Conservation (phyloP, 2,329 filamentous ascomycete genomes). For the Thielaviopsis euricoi region DNA sequence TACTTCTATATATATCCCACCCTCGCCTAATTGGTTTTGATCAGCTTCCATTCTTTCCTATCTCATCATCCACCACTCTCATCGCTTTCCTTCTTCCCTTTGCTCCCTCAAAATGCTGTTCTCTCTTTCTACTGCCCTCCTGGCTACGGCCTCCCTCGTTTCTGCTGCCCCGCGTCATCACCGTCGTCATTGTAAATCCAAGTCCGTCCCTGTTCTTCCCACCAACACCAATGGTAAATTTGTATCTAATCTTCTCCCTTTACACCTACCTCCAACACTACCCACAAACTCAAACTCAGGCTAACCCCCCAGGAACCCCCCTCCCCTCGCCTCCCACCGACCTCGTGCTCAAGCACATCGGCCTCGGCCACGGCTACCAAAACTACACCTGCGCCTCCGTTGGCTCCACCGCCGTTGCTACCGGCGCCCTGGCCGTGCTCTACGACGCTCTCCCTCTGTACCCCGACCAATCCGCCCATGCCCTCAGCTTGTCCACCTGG, state of each 20-base stretch:
- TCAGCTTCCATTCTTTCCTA: no score
- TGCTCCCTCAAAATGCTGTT: neutral
- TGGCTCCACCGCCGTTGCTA: neutral
- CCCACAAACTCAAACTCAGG: no score
- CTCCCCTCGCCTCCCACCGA: slow-evolving; percentile 26
- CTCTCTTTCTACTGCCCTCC: neutral
- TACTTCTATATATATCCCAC: no score
- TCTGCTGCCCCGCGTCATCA: neutral
- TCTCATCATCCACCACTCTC: no score
- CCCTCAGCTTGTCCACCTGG: slow-evolving; percentile 19
- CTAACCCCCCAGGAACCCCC: slow-evolving; percentile 16
- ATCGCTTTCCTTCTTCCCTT: no score
- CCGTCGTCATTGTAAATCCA: neutral
- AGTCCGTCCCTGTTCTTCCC: neutral
- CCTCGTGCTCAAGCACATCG: slow-evolving; percentile 34
- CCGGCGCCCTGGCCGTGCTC: slow-evolving; percentile 39
- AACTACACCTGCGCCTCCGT: slow-evolving; percentile 32
- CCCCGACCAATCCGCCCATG: slow-evolving; percentile 24
- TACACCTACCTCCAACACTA: no score
- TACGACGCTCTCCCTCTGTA: slow-evolving; percentile 40
- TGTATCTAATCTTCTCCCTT: no score
- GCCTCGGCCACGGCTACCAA: slow-evolving; percentile 47
- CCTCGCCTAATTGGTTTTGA: no score
- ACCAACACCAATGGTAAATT: neutral
- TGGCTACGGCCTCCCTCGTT: neutral